Base-by-base conservation (phyloP, 306 rosid genomes). In the Gastrolobium villosum region DNA sequence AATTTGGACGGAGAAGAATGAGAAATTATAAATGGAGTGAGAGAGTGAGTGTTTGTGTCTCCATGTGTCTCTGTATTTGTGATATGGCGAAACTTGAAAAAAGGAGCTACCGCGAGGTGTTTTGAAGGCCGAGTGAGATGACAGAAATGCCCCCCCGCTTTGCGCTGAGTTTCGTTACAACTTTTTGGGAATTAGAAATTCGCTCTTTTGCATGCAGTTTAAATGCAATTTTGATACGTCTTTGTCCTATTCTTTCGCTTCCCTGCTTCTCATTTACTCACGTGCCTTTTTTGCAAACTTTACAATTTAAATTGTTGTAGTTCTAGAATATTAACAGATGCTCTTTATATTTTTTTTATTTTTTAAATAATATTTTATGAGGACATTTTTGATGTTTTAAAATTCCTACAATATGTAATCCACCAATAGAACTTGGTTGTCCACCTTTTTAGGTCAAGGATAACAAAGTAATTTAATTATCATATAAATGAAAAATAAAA, bases 191-290 rank as follows among this genome's bases (percentile, higher is more conserved):
- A 49, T 2, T 6, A 48, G 79, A 41, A 68, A 65, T 28, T 46
- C 20, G 57, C 39, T 10, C 6, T 6, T 11, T 5, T 13, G 72
- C 45, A 71, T 70, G 72, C 44, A 4, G 46, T 28, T 26, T 26
- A 5, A 34, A 34, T 61, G 70, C 0, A 7, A 2, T 10, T 4
- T 7, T 6, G n/a, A 28, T 5, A 36, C n/a, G 48, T n/a, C 14
- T 75, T 81, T 68, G 81, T 69, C 81, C 85, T 82, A 70, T 61
- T 82, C 81, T 76, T 68, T 37, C 40, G 84, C 41, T 41, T 41
- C 63, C 13, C 7, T 4, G 9, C 32, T 36, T 20, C 2, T 56
- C 48, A 34, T 45, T 45, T 7, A 54, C 49, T 20, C 70, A 57
- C 43, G 72, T 61, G 77, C 28, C 28, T 54, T 43, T 6, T 46